Evolutionary conservation across 257 asterid species (phyloP).

Genomic region (Echites panduratus): DNA sequence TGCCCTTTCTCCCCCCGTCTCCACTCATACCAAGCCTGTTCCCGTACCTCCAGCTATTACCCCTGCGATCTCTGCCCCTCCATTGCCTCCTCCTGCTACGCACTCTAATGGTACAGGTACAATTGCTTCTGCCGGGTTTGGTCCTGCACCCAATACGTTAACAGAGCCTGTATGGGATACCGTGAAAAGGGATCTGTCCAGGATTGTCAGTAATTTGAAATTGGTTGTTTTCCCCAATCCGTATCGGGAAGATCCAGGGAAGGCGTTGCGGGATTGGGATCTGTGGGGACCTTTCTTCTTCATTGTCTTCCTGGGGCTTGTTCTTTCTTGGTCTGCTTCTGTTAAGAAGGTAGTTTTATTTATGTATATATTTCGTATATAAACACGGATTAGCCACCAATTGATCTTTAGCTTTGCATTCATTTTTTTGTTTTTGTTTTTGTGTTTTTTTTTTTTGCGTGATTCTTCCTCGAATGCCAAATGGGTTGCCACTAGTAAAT

Average conservation of each 20-base stretch:
- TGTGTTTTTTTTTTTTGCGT: no score
- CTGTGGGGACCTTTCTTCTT: slow-evolving; percentile 96
- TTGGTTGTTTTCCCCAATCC: slow-evolving; percentile 95
- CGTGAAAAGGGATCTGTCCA: slow-evolving; percentile 75
- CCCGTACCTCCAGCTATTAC: slow-evolving; percentile 16
- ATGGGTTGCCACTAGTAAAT: background rate
- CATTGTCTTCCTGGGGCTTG: slow-evolving; percentile 91
- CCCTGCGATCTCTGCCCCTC: slow-evolving; percentile 24
- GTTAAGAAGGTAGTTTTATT: slow-evolving; percentile 70
- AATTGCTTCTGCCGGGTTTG: slow-evolving; percentile 47
- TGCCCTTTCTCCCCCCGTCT: slow-evolving; percentile 15
- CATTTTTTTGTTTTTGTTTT: background rate
- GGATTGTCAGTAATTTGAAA: slow-evolving; percentile 88
- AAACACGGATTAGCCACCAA: background rate
- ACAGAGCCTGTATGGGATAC: slow-evolving; percentile 97
- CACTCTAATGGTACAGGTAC: slow-evolving; percentile 9
- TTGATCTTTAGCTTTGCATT: background rate
- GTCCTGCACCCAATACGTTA: slow-evolving; percentile 65
- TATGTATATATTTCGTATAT: background rate
- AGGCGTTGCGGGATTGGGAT: slow-evolving; percentile 95
- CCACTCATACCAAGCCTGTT: slow-evolving; percentile 12
- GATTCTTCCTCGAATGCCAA: background rate
- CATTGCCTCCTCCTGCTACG: slow-evolving; percentile 35
- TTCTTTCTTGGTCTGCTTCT: slow-evolving; percentile 94
- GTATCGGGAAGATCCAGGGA: slow-evolving; percentile 89